Evolutionary conservation across 2,329 filamentous ascomycete species (phyloP).

Genomic region (Ophiognomonia clavigignenti-juglandacearum): DNA sequence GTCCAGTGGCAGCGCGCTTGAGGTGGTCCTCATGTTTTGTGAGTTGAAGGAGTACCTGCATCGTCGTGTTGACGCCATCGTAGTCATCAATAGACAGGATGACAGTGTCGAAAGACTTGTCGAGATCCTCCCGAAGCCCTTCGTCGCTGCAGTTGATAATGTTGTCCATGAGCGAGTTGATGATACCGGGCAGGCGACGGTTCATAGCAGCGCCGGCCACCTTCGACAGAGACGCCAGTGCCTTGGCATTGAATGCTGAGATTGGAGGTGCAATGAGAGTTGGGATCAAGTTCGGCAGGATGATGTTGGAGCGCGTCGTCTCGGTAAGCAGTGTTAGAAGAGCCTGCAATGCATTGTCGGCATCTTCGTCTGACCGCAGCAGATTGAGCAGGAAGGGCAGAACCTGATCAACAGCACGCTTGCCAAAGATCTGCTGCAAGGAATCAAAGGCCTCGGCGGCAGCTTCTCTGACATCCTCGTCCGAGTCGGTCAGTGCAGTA

Average conservation of each 20-base stretch:
- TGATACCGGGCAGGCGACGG: conserved; percentile 78
- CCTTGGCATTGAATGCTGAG: conserved; percentile 89
- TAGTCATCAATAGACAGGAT: conserved; percentile 91
- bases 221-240: conserved; percentile 85
- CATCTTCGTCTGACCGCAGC: conserved; percentile 79
- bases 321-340: conserved; percentile 93
- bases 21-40: conserved; percentile 91
- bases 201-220: conserved; percentile 91
- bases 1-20: conserved; percentile 71
- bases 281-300: conserved; percentile 91
- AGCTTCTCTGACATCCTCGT: conserved; percentile 87
- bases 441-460: conserved; percentile 97
- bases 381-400: conserved; percentile 86
- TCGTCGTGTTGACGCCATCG: conserved; percentile 90
- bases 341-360: conserved; percentile 87
- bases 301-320: conserved; percentile 89
- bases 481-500: conserved; percentile 83
- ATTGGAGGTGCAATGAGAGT: conserved; percentile 88
- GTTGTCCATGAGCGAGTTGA: conserved; percentile 93
- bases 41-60: conserved; percentile 85
- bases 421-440: conserved; percentile 87
- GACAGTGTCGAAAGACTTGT: conserved; percentile 80
- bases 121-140: conserved; percentile 66
- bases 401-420: conserved; percentile 91
- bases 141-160: conserved; percentile 75